Evolutionary conservation across 805 yeast genomes (phyloP).

Genomic region (Candida golubevii): DNA sequence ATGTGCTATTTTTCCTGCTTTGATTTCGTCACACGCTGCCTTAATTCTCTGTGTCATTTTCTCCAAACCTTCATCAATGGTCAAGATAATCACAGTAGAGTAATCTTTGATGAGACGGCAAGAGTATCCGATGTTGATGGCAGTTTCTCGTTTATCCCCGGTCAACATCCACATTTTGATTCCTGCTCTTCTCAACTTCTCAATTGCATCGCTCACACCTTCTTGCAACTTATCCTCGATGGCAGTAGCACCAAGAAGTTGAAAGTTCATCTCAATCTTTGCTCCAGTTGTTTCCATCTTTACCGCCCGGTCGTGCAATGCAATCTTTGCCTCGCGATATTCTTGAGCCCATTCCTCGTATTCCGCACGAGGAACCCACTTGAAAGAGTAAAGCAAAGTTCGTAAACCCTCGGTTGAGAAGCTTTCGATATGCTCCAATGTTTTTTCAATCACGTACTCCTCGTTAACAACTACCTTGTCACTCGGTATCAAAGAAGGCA

Average conservation of each 20-base stretch:
- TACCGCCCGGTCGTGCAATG: constrained; percentile 61
- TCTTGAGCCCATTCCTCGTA: constrained; percentile 64
- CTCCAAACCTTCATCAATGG: constrained; percentile 43
- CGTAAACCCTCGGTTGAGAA: constrained; percentile 94
- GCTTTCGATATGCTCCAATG: constrained; percentile 87
- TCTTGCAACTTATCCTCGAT: constrained; percentile 94
- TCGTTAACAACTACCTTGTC: constrained; percentile 66
- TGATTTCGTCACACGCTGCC: constrained; percentile 70
- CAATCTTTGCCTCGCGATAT: constrained; percentile 72
- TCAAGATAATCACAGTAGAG: constrained; percentile 78
- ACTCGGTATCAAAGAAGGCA: constrained; percentile 23
- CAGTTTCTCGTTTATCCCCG: constrained; percentile 97
- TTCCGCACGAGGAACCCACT: constrained; percentile 56
- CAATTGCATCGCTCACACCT: constrained; percentile 96
- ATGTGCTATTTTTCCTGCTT: constrained; percentile 78
- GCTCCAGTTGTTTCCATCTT: constrained; percentile 72
- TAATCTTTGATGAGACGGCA: constrained; percentile 91
- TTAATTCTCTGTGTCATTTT: constrained; percentile 64
- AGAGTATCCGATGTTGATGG: constrained; percentile 93
- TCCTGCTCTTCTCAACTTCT: constrained; percentile 86
- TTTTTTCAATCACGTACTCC: constrained; percentile 72
- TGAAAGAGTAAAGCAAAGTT: constrained; percentile 79
- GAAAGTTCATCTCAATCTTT: constrained; percentile 62
- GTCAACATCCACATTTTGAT: constrained; percentile 97
- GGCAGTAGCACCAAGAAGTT: constrained; percentile 87